Evolutionary conservation across 1,139 yeast genomes (phyloP), one percentile per base, ranked within the genome.

Genomic region (Zygosaccharomyces sapae): DNA sequence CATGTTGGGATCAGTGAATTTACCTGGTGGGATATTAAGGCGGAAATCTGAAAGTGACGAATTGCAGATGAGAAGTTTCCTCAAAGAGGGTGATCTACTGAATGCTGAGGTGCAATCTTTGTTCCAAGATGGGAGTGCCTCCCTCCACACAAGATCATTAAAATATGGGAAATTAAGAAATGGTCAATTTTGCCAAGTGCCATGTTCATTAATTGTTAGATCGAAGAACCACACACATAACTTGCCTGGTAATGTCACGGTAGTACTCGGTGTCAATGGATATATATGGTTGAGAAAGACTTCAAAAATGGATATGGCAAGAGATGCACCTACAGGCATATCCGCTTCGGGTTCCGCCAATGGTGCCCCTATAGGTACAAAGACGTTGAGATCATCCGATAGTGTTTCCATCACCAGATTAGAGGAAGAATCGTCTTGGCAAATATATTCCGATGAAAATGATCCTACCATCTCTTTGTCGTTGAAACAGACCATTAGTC

Each of bases 21-120:
- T 94, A 53, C 99, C 99, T 1, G 98, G 99, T 47, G 99, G 99
- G 47, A 88, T 94, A 2, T 72, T 92, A 58, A 79, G 98, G 67
- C 77, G 98, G 61, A 94, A 94, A 65, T 83, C 92, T 25, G 98
- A 94, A 62, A 82, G 86, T 55, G 99, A 94, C 70, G 98, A 94
- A 69, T 73, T 94, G 53, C 97, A 90, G 66, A 94, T 94, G 99
- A 77, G 98, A 59, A 81, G 79, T 56, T 88, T 90, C 63, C 73
- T 94, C 58, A 92, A 92, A 65, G 99, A 94, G 63, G 98, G 98
- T n/a, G 98, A 94, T 68, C 74, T 94, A 53, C 72, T 94, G 54
- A 90, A 94, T 63, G 96, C 97, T 33, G 99, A 94, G 68, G 96
- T 94, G 2, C 98, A 94, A 68, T 83, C 89, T 22, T 73, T 90